Evolutionary conservation across 176 grass and related monocot species (phyloP), one percentile per base, ranked within the genome.

Genomic region (Carex scoparia): DNA sequence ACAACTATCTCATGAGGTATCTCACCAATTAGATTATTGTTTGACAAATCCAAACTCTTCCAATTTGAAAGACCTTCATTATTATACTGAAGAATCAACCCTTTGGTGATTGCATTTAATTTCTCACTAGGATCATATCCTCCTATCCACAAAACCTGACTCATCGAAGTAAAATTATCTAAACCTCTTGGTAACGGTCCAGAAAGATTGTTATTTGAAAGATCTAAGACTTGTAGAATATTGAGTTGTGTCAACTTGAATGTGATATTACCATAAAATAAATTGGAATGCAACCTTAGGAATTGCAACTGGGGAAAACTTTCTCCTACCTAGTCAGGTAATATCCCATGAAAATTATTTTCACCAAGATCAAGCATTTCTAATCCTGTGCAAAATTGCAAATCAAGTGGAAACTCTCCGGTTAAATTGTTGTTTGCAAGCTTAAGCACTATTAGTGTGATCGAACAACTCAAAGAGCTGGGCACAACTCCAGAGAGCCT

Each of bases 341-440:
- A 3, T 71, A 84, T 10, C 0, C 76, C 76, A 11, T 61, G 74
- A 27, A 42, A 56, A 5, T 7, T 37, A 75, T 79, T 86, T 83
- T 19, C n/a, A 8, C 60, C 60, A 62, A 62, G n/a, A 62, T 78
- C 85, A 86, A 81, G 35, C 53, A 86, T 19, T 63, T 76, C 0
- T 1, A 42, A 80, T n/a, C 54, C 51, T 14, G 1, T 58, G 31
- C 11, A 90, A 49, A 12, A 90, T 4, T 49, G 27, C n/a, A 89
- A 60, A 68, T 28, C 33, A 14, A 40, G 27, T 8, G 88, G 88
- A 40, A 89, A 89, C 56, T 83, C 88, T 82, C 88, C 79, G 3
- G 59, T 76, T 8, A 89, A 55, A 19, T 57, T 68, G 68, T 89
- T 86, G 51, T 10, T 86, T 42, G 83, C 33, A 33, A 89, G 23